Conservation (phyloP, 495 filamentous ascomycete species). For the Schizothecium vesticola region DNA sequence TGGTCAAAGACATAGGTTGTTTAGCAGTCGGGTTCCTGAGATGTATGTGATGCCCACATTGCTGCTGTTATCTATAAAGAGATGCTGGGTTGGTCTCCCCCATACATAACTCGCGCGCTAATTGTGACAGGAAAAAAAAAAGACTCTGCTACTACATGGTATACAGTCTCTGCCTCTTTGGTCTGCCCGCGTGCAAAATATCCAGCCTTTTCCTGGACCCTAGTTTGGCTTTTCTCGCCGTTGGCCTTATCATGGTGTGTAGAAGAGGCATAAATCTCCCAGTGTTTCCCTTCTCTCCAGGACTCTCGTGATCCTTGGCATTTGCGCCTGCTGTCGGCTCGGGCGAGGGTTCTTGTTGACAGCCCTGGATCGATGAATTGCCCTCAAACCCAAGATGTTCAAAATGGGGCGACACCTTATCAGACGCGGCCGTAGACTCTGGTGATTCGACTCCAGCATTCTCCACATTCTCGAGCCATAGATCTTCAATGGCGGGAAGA, state of each 20-base stretch:
- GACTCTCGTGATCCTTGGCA: neutral
- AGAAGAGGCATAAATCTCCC: neutral
- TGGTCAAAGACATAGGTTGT: neutral
- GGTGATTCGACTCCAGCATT: neutral
- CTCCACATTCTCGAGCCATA: neutral
- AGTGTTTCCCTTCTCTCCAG: too few relatives aligned
- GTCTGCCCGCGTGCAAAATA: neutral
- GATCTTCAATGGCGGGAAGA: constrained; percentile 15
- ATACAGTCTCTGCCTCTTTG: neutral
- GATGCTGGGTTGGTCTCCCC: too few relatives aligned
- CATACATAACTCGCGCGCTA: too few relatives aligned
- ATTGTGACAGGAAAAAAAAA: too few relatives aligned
- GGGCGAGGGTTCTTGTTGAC: neutral
- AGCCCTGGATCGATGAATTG: neutral
- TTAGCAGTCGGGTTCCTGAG: neutral
- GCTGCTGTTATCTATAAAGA: neutral
- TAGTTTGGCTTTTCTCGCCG: neutral
- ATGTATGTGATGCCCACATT: neutral
- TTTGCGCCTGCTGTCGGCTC: neutral
- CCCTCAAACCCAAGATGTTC: neutral
- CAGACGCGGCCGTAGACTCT: neutral
- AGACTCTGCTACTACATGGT: neutral
- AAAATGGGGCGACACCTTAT: neutral
- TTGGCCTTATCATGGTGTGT: too few relatives aligned
- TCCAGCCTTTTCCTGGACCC: neutral